These are phyloP conservation scores for Suhomyces emberorum DNA, from an alignment of 805 yeast genomes.

Conservation along the genomic window DNA sequence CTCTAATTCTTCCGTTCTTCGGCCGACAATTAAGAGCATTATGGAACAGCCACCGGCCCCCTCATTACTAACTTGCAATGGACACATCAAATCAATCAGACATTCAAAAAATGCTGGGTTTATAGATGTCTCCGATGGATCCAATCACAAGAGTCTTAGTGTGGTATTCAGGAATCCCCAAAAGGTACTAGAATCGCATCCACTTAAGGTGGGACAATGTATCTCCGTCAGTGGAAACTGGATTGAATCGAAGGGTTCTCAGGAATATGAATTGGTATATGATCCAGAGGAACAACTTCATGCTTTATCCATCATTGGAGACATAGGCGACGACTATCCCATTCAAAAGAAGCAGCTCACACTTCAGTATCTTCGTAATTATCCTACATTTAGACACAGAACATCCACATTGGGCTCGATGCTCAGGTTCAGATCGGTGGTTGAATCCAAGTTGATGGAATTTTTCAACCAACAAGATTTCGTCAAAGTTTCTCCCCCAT, in stretches of 20 bases:
- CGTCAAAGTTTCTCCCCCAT: constrained; percentile 78
- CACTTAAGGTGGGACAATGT: constrained; percentile 49
- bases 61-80: constrained; percentile 49
- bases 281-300: constrained; percentile 25
- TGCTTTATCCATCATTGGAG: constrained; percentile 52
- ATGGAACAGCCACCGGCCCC: constrained; percentile 33
- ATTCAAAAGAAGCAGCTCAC: constrained; percentile 78
- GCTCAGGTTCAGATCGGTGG: constrained; percentile 66
- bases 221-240: constrained; percentile 32
- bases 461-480: constrained; percentile 58
- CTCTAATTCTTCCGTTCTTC: no score
- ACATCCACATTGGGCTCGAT: constrained; percentile 63
- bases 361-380: constrained; percentile 59
- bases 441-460: constrained; percentile 50
- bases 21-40: constrained; percentile 12
- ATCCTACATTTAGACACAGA: constrained; percentile 79
- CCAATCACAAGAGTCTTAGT: constrained; percentile 50
- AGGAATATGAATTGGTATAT: constrained; percentile 29
- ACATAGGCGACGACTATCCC: constrained; percentile 64
- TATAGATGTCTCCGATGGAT: constrained; percentile 78
- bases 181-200: constrained; percentile 18
- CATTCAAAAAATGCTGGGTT: constrained; percentile 74
- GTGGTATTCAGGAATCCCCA: constrained; percentile 39
- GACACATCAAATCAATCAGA: constrained; percentile 67
- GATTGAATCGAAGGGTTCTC: constrained; percentile 30